Conservation (phyloP, 805 yeast genomes). For the Metschnikowia matae region DNA sequence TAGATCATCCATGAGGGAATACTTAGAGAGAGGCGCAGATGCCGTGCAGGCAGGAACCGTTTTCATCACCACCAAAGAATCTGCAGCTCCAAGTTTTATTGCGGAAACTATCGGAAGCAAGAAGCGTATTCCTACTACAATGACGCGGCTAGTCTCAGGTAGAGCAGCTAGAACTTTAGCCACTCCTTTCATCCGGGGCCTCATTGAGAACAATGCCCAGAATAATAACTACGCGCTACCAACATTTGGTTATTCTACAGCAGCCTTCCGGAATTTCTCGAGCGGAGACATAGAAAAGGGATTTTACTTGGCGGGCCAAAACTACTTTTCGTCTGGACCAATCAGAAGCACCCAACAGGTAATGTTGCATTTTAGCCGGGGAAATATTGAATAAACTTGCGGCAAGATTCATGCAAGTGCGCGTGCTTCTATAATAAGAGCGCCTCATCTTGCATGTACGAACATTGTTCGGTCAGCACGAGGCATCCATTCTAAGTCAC, state of each 20-base stretch:
- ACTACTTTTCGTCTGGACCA: conserved; percentile 23
- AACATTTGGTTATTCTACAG: conserved; percentile 32
- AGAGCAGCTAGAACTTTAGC: conserved; percentile 33
- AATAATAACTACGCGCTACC: conserved; percentile 22
- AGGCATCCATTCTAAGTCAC: too few species aligned
- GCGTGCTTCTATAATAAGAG: not conserved
- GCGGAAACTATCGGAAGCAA: conserved; percentile 8
- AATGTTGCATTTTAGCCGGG: conserved; percentile 20
- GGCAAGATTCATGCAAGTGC: conserved; percentile 2
- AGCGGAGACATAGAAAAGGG: conserved; percentile 18
- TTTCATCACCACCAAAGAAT: conserved; percentile 39
- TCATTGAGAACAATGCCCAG: conserved; percentile 12
- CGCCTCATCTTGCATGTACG: not conserved
- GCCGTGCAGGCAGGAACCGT: conserved; percentile 57
- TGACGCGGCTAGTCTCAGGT: conserved; percentile 37
- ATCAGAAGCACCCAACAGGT: conserved; percentile 20
- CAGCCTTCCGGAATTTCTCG: conserved; percentile 27
- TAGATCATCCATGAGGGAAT: conserved; percentile 24
- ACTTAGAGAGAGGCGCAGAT: conserved; percentile 41
- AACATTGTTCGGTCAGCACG: not conserved
- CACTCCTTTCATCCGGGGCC: conserved; percentile 31
- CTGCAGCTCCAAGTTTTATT: conserved; percentile 19
- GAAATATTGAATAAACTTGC: not conserved
- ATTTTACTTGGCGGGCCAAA: conserved; percentile 36
- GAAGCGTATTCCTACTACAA: conserved; percentile 21